Conservation (phyloP, 257 asterid genomes). For the Prunella vulgaris region DNA sequence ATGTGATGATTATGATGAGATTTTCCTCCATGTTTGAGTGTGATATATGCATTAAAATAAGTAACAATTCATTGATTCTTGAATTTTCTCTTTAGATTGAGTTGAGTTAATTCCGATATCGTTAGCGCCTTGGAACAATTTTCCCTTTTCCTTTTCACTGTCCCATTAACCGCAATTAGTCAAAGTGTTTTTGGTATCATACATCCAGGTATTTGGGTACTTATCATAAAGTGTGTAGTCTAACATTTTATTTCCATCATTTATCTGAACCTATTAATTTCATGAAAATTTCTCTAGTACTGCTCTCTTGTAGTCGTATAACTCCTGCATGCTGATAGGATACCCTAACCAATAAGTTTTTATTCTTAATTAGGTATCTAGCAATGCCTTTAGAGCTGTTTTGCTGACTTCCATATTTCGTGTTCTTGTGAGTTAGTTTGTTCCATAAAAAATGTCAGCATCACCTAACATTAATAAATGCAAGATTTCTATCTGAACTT, state of each 20-base stretch:
- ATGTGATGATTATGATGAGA: neutral
- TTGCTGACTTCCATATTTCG: slow-evolving; percentile 45
- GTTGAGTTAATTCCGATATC: neutral
- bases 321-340: slow-evolving; percentile 16
- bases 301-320: neutral
- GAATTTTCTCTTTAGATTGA: neutral
- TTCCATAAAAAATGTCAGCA: neutral
- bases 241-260: neutral
- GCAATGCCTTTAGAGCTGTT: slow-evolving; percentile 49
- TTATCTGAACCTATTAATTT: neutral
- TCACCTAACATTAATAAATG: slow-evolving; percentile 12
- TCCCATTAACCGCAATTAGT: neutral
- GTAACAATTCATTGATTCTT: neutral
- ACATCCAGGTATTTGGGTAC: neutral
- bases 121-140: neutral
- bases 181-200: neutral
- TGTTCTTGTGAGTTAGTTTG: slow-evolving; percentile 53
- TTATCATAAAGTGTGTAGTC: neutral
- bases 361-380: slow-evolving; percentile 81
- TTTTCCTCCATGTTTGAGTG: neutral
- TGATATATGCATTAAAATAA: neutral
- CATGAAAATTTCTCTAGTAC: slow-evolving; percentile 11
- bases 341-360: slow-evolving; percentile 51
- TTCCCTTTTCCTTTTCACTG: neutral
- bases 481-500: slow-evolving; percentile 28